Evolutionary conservation across 371 early-diverging fungal genomes (phyloP).

Genomic region (Parasitella parasitica): DNA sequence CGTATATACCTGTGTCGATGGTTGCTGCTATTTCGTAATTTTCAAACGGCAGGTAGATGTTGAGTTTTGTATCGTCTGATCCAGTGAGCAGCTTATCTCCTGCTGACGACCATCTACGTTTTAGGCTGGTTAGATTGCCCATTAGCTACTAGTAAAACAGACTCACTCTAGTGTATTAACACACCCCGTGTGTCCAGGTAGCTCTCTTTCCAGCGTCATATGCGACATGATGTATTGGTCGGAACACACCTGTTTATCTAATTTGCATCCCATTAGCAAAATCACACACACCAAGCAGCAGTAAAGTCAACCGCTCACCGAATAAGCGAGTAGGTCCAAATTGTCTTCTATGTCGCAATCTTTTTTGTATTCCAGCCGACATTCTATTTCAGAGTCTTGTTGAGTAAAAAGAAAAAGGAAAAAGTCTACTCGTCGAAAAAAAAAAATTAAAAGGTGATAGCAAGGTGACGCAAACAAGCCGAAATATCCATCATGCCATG

Average conservation of each 20-base stretch:
- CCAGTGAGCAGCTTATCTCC: conserved; percentile 64
- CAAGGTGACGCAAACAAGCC: background rate
- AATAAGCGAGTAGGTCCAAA: background rate
- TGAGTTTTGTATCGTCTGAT: conserved; percentile 65
- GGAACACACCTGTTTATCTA: conserved; percentile 32
- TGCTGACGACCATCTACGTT: conserved; percentile 55
- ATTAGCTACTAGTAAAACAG: background rate
- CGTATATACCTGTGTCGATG: conserved; percentile 20
- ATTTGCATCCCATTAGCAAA: too few relatives aligned
- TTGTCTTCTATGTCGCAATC: conserved; percentile 2
- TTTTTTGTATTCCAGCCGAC: conserved; percentile 1
- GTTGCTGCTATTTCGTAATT: conserved; percentile 23
- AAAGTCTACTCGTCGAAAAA: too few relatives aligned
- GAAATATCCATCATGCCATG: background rate
- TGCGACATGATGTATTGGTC: conserved; percentile 27
- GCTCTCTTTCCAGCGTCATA: conserved; percentile 34
- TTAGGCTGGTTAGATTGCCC: background rate
- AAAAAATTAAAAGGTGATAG: background rate
- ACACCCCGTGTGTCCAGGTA: conserved; percentile 73
- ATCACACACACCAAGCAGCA: too few relatives aligned
- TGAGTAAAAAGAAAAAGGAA: too few relatives aligned
- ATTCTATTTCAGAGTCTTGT: too few relatives aligned
- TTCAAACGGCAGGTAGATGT: conserved; percentile 51
- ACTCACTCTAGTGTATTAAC: conserved; percentile 72
- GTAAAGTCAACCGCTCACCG: too few relatives aligned